Evolutionary conservation across 2,329 filamentous ascomycete genomes (phyloP).

Genomic region (Alternaria gansuensis): DNA sequence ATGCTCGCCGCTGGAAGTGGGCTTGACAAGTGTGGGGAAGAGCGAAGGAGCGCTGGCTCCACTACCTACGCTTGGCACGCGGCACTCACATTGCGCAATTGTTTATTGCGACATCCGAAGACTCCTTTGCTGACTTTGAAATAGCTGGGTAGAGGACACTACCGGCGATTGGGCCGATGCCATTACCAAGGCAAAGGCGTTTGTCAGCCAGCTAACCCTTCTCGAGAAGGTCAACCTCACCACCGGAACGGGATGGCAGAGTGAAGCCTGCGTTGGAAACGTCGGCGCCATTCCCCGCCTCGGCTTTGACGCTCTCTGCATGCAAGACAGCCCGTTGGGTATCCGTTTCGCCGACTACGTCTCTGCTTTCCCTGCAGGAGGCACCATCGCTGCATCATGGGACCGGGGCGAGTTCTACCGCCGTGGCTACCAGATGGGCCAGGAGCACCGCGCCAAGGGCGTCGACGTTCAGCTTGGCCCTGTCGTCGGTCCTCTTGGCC

Average conservation of each 20-base stretch:
- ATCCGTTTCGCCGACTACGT: conserved; percentile 80
- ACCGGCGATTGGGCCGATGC: conserved; percentile 76
- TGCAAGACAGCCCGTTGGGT: conserved; percentile 86
- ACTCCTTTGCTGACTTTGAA: conserved; percentile 6
- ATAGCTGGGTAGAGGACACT: conserved; percentile 74
- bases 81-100: neutral
- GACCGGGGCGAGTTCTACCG: conserved; percentile 74
- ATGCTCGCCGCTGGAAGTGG: neutral
- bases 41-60: conserved; percentile 3
- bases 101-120: neutral
- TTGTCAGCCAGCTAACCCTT: conserved; percentile 84
- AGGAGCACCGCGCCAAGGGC: conserved; percentile 78
- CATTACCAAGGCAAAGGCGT: conserved; percentile 76
- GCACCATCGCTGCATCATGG: conserved; percentile 85
- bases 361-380: conserved; percentile 80
- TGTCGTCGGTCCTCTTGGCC: conserved; percentile 76
- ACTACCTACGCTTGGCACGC: neutral
- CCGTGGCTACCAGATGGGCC: conserved; percentile 76
- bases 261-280: conserved; percentile 70
- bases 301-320: conserved; percentile 76
- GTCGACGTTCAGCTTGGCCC: conserved; percentile 79
- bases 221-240: conserved; percentile 94
- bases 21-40: conserved; percentile 8
- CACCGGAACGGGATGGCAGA: conserved; percentile 79
- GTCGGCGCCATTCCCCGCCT: conserved; percentile 73